A percentile compares a stretch with the other conserved stretches of the same genome.
Evolutionary conservation across 108 stramenopile genomes (phyloP).

Genomic region (Cyclotella baltica): DNA sequence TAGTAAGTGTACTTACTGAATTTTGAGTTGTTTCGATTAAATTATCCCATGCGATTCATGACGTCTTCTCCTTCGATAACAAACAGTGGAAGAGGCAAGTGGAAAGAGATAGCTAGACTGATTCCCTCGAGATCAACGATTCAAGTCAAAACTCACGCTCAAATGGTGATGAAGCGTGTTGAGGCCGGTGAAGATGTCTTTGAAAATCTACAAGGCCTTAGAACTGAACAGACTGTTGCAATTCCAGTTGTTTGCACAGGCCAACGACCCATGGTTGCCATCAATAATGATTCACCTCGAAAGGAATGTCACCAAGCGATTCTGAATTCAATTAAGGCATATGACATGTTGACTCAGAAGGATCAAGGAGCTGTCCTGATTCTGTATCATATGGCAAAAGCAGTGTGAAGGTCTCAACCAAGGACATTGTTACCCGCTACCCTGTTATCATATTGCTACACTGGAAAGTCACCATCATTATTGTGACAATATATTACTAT

Average conservation of each 20-base stretch:
- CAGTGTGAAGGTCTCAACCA: no score
- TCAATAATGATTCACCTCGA: neutral
- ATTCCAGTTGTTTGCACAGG: neutral
- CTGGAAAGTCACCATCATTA: neutral
- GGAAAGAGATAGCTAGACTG: slow-evolving; percentile 51
- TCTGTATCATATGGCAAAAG: slow-evolving; percentile 32
- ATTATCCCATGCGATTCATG: neutral
- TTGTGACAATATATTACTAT: neutral
- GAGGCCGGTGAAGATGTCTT: slow-evolving; percentile 57
- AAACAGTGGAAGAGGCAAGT: slow-evolving; percentile 46
- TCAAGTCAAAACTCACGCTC: slow-evolving; percentile 54
- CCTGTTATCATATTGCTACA: neutral
- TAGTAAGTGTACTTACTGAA: slow-evolving; percentile 15
- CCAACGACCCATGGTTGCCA: neutral
- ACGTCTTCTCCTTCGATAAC: neutral
- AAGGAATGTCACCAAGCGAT: neutral
- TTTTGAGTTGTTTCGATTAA: neutral
- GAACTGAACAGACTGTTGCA: neutral
- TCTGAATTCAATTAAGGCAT: slow-evolving; percentile 10
- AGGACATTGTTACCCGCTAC: neutral
- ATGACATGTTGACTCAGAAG: slow-evolving; percentile 17
- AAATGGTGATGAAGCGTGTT: slow-evolving; percentile 58
- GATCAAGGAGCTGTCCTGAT: slow-evolving; percentile 46
- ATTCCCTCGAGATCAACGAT: slow-evolving; percentile 49
- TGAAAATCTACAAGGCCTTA: slow-evolving; percentile 25